Evolutionary conservation across 1,284 basidiomycete species (phyloP).

Genomic region (Cryptococcus sp.): DNA sequence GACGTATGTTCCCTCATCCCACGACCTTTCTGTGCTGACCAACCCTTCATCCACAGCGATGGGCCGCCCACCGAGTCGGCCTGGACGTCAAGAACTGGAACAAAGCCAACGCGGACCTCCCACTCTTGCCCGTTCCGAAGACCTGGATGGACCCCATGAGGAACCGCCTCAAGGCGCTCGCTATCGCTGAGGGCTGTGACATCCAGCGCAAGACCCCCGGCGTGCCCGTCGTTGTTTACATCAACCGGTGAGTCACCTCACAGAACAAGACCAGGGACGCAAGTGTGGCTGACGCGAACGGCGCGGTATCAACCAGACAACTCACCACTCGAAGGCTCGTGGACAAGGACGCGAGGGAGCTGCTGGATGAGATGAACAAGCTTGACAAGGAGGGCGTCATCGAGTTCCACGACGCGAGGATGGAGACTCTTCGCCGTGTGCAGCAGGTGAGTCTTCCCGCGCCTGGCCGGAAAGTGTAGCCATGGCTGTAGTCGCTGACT

Average conservation of each 20-base stretch:
- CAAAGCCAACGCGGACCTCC: constrained; percentile 29
- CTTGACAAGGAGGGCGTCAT: constrained; percentile 23
- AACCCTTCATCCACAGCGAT: constrained; percentile 16
- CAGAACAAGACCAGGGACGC: neutral
- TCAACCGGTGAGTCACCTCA: constrained; percentile 16
- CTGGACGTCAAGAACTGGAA: constrained; percentile 23
- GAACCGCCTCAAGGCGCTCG: constrained; percentile 18
- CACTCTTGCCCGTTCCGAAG: constrained; percentile 14
- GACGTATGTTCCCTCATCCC: constrained; percentile 21
- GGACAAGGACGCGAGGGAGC: constrained; percentile 13
- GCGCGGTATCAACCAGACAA: constrained; percentile 14
- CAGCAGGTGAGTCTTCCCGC: constrained; percentile 15
- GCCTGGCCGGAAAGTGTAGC: neutral
- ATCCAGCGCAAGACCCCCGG: constrained; percentile 7
- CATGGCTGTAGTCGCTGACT: neutral
- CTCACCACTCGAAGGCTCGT: constrained; percentile 19
- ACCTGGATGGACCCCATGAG: constrained; percentile 28
- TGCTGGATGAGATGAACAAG: constrained; percentile 20
- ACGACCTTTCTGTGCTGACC: neutral
- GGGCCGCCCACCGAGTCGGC: constrained; percentile 18
- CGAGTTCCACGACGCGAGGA: constrained; percentile 23
- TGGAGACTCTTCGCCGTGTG: constrained; percentile 19
- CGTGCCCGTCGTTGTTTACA: constrained; percentile 27
- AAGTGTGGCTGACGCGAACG: neutral
- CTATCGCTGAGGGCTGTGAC: constrained; percentile 13